Conservation (phyloP, 495 filamentous ascomycete genomes). For the Patellaria atrata region DNA sequence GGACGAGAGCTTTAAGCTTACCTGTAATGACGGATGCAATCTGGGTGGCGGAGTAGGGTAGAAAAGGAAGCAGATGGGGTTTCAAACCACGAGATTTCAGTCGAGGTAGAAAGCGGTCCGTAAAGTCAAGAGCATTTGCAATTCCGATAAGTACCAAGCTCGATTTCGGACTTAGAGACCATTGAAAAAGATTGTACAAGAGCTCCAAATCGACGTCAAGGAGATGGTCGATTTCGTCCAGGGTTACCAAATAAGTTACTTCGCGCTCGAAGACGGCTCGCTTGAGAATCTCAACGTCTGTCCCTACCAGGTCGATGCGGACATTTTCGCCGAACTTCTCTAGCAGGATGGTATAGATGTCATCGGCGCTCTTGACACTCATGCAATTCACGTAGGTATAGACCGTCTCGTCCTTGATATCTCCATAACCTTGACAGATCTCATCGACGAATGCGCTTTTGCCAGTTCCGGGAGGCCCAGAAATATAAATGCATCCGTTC, state of each 20-base stretch:
- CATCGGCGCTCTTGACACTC: constrained; percentile 72
- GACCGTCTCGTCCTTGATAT: constrained; percentile 39
- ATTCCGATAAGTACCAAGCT: constrained; percentile 78
- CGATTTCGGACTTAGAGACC: constrained; percentile 68
- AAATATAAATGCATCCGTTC: constrained; percentile 87
- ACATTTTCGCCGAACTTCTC: constrained; percentile 43
- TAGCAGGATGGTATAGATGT: constrained; percentile 63
- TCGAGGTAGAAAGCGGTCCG: constrained; percentile 85
- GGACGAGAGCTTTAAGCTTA: constrained; percentile 62
- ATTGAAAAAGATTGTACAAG: constrained; percentile 83
- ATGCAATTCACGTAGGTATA: constrained; percentile 87
- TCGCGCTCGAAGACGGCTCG: constrained; percentile 49
- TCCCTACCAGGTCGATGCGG: constrained; percentile 40
- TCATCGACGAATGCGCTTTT: constrained; percentile 88
- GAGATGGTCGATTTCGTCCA: constrained; percentile 94
- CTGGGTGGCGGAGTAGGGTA: constrained; percentile 83
- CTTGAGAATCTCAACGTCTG: constrained; percentile 40
- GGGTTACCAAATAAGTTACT: constrained; percentile 53
- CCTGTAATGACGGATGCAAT: constrained; percentile 73
- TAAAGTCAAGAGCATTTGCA: constrained; percentile 90
- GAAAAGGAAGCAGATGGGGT: constrained; percentile 77
- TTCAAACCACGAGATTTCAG: constrained; percentile 85
- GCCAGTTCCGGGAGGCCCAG: constrained; percentile 87
- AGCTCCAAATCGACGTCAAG: constrained; percentile 72
- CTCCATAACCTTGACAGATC: constrained; percentile 38